These are phyloP conservation scores for Candida multigemmis DNA, from an alignment of 805 yeast genomes.

Conservation along the genomic window DNA sequence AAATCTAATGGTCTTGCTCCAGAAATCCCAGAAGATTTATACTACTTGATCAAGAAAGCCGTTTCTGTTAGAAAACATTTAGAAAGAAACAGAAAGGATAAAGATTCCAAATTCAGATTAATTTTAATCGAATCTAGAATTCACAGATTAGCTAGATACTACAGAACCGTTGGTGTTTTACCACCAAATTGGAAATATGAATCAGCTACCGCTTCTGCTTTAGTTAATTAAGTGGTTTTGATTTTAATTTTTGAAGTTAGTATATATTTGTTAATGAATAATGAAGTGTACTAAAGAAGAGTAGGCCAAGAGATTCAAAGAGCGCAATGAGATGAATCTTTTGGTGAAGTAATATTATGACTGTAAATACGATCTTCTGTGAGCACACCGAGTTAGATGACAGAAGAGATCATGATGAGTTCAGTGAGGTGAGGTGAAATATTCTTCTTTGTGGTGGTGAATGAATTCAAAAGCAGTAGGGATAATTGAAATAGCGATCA, in stretches of 20 bases:
- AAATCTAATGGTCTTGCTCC: constrained; percentile 99
- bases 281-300: too few relatives aligned
- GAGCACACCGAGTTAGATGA: too few relatives aligned
- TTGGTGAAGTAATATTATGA: too few relatives aligned
- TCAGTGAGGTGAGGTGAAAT: too few relatives aligned
- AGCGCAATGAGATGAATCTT: too few relatives aligned
- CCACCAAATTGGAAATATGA: constrained; percentile 99
- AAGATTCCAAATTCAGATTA: constrained; percentile 99
- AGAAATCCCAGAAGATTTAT: constrained; percentile 99
- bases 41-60: constrained; percentile 99
- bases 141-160: constrained; percentile 99
- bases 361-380: too few relatives aligned
- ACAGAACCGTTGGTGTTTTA: constrained; percentile 98
- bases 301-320: too few relatives aligned
- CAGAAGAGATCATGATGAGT: too few relatives aligned
- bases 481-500: too few relatives aligned
- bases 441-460: too few relatives aligned
- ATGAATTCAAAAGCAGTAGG: too few relatives aligned
- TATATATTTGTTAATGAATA: too few relatives aligned
- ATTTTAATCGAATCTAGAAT: constrained; percentile 99
- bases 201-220: constrained; percentile 99
- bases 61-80: constrained; percentile 99
- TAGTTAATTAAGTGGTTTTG: constrained; percentile 73
- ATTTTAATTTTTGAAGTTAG: constrained; percentile 1
- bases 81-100: constrained; percentile 99